A percentile compares a stretch with the other conserved stretches of the same genome.
These are phyloP conservation scores for Crucihimalaya himalaica DNA, from an alignment of 345 rosid species.

Conservation along the genomic window DNA sequence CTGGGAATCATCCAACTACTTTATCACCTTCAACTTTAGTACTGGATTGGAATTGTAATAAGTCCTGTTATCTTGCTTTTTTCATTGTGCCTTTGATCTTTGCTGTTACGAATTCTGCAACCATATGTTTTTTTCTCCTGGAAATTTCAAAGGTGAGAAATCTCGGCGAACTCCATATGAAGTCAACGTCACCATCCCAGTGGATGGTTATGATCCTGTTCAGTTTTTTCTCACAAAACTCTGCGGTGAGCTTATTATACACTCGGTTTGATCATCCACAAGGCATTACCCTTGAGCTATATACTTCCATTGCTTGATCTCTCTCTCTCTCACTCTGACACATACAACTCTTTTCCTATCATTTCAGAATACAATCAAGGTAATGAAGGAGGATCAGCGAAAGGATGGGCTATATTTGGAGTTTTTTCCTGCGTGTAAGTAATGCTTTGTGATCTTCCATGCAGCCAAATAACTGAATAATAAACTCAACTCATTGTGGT, in stretches of 20 bases:
- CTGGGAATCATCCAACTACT: conserved; percentile 77
- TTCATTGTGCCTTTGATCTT: conserved; percentile 11
- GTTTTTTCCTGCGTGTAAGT: conserved; percentile 91
- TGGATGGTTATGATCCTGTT: conserved; percentile 77
- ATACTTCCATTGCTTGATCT: conserved; percentile 5
- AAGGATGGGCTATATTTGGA: conserved; percentile 94
- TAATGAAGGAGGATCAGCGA: conserved; percentile 54
- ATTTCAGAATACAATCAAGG: conserved; percentile 68
- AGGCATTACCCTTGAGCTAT: conserved; percentile 11
- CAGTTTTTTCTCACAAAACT: conserved; percentile 80
- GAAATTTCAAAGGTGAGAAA: conserved; percentile 59
- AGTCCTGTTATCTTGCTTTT: conserved; percentile 8
- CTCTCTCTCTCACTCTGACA: not conserved
- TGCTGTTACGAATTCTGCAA: conserved; percentile 26
- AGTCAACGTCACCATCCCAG: conserved; percentile 73
- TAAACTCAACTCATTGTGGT: conserved; percentile 9
- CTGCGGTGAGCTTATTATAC: conserved; percentile 65
- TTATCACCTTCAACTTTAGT: conserved; percentile 74
- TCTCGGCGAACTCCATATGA: conserved; percentile 62
- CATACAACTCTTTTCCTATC: conserved; percentile 4
- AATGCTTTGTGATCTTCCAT: not conserved
- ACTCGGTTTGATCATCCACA: not conserved
- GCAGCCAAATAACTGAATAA: not conserved
- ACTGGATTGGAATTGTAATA: conserved; percentile 84
- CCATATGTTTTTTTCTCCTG: not conserved